Conservation (phyloP, 768 basidiomycete genomes). For the Boletus sp. region DNA sequence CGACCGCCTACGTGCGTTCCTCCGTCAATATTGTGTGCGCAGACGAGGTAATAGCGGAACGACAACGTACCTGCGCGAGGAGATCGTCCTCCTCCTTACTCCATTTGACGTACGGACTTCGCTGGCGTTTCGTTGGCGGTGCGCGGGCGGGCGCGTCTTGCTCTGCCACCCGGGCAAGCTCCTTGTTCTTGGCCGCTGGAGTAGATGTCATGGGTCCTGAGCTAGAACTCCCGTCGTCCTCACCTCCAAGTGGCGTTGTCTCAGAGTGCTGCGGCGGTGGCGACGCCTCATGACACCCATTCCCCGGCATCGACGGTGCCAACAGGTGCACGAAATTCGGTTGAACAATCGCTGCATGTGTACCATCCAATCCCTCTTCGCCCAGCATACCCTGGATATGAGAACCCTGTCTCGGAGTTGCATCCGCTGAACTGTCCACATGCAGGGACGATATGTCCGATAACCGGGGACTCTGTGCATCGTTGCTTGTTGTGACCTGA, state of each 20-base stretch:
- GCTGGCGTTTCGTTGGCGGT: slow-evolving; percentile 31
- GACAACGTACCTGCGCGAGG: slow-evolving; percentile 32
- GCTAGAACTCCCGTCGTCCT: not conserved
- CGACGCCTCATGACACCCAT: slow-evolving; percentile 8
- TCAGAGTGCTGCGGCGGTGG: slow-evolving; percentile 4
- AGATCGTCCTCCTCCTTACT: slow-evolving; percentile 42
- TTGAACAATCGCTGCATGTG: not conserved
- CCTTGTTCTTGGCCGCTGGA: slow-evolving; percentile 17
- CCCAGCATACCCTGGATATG: not conserved
- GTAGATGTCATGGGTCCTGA: not conserved
- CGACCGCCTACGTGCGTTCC: slow-evolving; percentile 29
- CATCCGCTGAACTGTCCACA: slow-evolving; percentile 7
- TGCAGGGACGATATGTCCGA: not conserved
- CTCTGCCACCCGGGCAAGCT: slow-evolving; percentile 26
- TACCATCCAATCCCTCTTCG: not conserved
- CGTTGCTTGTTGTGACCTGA: not conserved
- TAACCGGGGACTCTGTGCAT: not conserved
- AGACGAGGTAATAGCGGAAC: not conserved
- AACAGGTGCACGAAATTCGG: not conserved
- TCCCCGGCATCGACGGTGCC: not conserved
- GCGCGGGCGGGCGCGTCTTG: slow-evolving; percentile 20
- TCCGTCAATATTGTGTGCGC: not conserved
- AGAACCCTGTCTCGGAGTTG: slow-evolving; percentile 19
- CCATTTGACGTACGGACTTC: slow-evolving; percentile 43
- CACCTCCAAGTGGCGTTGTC: slow-evolving; percentile 1